A percentile compares a stretch with the other conserved stretches of the same genome.
phyloP scores from a whole-genome alignment of 176 grass and related monocot species.

The Phoenix dactylifera region DNA sequence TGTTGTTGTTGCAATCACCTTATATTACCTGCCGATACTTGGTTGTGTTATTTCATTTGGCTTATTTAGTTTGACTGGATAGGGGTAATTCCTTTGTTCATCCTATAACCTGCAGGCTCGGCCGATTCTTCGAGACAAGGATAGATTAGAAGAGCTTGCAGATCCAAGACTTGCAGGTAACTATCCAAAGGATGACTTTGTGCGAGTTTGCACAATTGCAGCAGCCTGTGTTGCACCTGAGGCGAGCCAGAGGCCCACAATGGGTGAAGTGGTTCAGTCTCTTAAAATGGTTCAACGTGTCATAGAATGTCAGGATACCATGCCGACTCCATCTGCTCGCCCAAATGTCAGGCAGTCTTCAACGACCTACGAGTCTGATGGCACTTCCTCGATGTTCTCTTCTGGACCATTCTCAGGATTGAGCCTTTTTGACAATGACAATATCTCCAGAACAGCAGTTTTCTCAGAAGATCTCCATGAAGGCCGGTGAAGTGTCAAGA shows the following conservation, averaged over 20 bases:
- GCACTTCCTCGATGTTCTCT: slow-evolving; percentile 95
- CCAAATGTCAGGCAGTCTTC: slow-evolving; percentile 41
- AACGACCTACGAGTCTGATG: slow-evolving; percentile 78
- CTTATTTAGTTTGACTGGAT: too few species aligned
- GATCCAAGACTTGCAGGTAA: slow-evolving; percentile 58
- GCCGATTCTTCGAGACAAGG: slow-evolving; percentile 82
- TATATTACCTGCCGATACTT: too few species aligned
- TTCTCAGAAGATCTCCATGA: slow-evolving; percentile 97
- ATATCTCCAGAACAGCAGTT: slow-evolving; percentile 49
- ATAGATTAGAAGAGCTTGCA: slow-evolving; percentile 73
- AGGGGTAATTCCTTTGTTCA: background rate
- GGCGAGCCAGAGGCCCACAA: slow-evolving; percentile 88
- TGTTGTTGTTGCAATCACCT: too few species aligned
- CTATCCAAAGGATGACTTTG: slow-evolving; percentile 88
- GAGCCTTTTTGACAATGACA: slow-evolving; percentile 81
- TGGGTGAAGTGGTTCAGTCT: slow-evolving; percentile 98
- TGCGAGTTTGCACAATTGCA: slow-evolving; percentile 84
- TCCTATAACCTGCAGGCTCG: slow-evolving; percentile 39
- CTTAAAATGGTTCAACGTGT: slow-evolving; percentile 97
- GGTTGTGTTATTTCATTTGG: too few species aligned
- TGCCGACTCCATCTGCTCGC: slow-evolving; percentile 41
- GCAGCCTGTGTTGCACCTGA: slow-evolving; percentile 92
- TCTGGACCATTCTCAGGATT: slow-evolving; percentile 92
- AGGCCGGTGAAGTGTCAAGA: slow-evolving; percentile 49
- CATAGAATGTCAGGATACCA: slow-evolving; percentile 52